Evolutionary conservation across 495 filamentous ascomycete species (phyloP).

Genomic region (Hyaloscypha bicolor): DNA sequence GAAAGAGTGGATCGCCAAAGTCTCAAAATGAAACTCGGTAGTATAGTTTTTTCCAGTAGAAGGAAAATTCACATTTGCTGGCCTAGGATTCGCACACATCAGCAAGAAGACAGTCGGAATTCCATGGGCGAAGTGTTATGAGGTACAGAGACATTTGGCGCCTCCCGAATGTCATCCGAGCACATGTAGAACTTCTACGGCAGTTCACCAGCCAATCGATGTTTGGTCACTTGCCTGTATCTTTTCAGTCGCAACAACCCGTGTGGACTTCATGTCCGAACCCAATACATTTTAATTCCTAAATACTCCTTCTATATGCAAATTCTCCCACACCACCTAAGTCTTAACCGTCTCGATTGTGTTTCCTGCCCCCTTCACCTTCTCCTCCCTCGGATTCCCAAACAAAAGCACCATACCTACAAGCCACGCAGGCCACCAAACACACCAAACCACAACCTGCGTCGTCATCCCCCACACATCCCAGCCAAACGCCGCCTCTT

Average conservation of each 20-base stretch:
- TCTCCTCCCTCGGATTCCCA: slow-evolving; percentile 30
- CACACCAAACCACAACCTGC: slow-evolving; percentile 88
- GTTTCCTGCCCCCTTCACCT: neutral
- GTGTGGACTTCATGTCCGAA: neutral
- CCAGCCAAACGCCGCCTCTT: slow-evolving; percentile 86
- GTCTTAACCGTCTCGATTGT: neutral
- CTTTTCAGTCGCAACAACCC: no score
- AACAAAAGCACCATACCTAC: slow-evolving; percentile 52
- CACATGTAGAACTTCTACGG: no score
- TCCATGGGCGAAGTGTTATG: no score
- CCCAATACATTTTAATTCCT: neutral
- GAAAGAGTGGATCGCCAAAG: neutral
- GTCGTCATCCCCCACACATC: slow-evolving; percentile 90
- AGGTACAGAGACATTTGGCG: no score
- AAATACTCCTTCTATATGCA: neutral
- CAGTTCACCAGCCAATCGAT: no score
- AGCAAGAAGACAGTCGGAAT: no score
- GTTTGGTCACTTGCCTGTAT: no score
- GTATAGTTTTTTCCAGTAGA: no score
- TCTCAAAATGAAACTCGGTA: neutral
- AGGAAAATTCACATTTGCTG: no score
- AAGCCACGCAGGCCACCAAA: slow-evolving; percentile 98
- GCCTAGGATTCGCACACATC: no score
- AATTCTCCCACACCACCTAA: neutral
- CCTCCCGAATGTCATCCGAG: no score